A percentile compares a stretch with the other conserved stretches of the same genome.
Conservation (phyloP, 495 filamentous ascomycete genomes). For the Aspergillus indologenus region DNA sequence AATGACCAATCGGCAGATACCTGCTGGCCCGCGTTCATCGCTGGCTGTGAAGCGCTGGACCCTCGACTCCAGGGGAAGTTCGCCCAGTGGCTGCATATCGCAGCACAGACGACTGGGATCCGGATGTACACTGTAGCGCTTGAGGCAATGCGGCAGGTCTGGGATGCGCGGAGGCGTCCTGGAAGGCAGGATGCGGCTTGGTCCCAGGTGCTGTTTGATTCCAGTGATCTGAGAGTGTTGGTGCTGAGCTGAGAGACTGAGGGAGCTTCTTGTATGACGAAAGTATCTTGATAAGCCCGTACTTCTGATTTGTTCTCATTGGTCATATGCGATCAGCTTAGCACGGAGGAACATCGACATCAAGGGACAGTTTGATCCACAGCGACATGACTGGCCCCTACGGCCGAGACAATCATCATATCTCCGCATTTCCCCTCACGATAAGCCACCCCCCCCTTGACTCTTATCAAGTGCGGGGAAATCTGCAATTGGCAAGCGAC, state of each 20-base stretch:
- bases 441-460: not conserved
- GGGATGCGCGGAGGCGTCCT: conserved; percentile 8
- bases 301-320: too few relatives aligned
- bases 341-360: too few relatives aligned
- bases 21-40: conserved; percentile 19
- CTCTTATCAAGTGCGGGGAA: not conserved
- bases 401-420: conserved; percentile 6
- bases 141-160: conserved; percentile 15
- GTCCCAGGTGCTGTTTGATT: conserved; percentile 11
- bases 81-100: conserved; percentile 12
- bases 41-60: conserved; percentile 15
- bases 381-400: conserved; percentile 8
- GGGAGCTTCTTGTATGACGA: conserved; percentile 11
- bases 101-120: conserved; percentile 10
- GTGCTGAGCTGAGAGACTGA: conserved; percentile 10
- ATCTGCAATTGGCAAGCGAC: not conserved
- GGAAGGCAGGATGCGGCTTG: conserved; percentile 15
- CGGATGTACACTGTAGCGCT: conserved; percentile 19
- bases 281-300: too few relatives aligned
- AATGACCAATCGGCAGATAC: conserved; percentile 15
- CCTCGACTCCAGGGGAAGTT: conserved; percentile 11
- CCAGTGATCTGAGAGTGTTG: conserved; percentile 15
- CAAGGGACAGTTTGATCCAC: not conserved
- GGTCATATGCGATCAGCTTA: too few relatives aligned
- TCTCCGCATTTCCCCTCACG: not conserved